Base-by-base conservation (phyloP, 805 yeast species). In the Candida incommunis region DNA sequence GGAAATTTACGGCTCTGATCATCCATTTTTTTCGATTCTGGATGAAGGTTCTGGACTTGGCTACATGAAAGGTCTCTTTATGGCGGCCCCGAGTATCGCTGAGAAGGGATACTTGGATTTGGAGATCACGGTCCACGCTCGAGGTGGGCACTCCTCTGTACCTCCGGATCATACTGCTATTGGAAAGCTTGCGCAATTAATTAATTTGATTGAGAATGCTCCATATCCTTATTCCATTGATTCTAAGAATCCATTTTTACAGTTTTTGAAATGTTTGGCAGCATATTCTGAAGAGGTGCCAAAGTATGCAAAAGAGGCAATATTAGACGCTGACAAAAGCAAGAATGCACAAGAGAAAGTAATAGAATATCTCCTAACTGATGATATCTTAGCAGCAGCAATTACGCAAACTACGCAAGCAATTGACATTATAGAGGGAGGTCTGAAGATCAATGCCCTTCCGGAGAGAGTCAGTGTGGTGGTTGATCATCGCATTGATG, bases 161-260 rank as follows among this genome's bases (percentile, higher is more conserved):
- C 94, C 94, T 11, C 92, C 90, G 2, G 80, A 75, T 44, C 92
- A 84, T 55, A 83, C 94, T 3, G 72, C 82, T 2, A 82, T 85
- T 61, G 95, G 94, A 11, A 71, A 84, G 23, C 66, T 80, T 46
- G 69, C 86, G 2, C 75, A 78, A 47, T 65, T 83, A 46, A 68
- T 79, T 13, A 62, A 67, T 18, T 52, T 60, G n/a, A 64, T 84
- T 35, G 95, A 86, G 58, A 58, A 61, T 5, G 70, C 74, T 48
- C 80, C 78, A 4, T 81, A 68, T 54, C 59, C 63, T 11, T 66
- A 80, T 1, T 49, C 65, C n/a, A 59, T 83, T 27, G 63, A 75
- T 4, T 54, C 62, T 5, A 63, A 64, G 42, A 85, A 80, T 61
- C 95, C 95, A 13, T 64, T 73, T 44, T 68, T 75, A 53, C 65